Evolutionary conservation across 1,284 basidiomycete genomes (phyloP).

Genomic region (Serendipita sp.): DNA sequence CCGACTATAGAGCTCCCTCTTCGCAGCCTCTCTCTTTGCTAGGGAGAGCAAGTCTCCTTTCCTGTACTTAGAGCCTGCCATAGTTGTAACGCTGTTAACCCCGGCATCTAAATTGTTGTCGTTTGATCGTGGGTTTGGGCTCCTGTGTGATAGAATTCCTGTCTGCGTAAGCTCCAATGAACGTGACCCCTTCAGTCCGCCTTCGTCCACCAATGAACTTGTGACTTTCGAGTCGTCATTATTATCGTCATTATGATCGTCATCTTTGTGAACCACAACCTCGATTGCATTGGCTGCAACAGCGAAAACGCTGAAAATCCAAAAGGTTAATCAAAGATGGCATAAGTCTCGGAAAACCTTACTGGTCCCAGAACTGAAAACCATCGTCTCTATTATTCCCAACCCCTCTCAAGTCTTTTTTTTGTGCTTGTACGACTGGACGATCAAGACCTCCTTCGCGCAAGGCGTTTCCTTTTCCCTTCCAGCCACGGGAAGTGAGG

Average conservation of each 20-base stretch:
- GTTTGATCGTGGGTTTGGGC: slow-evolving; percentile 40
- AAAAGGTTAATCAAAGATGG: slow-evolving; percentile 3
- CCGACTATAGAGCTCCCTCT: slow-evolving; percentile 55
- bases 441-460: slow-evolving; percentile 51
- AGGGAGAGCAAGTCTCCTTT: slow-evolving; percentile 32
- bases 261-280: slow-evolving; percentile 42
- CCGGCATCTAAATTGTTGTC: slow-evolving; percentile 31
- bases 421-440: slow-evolving; percentile 68
- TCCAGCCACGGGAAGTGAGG: slow-evolving; percentile 75
- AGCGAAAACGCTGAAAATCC: slow-evolving; percentile 47
- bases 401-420: slow-evolving; percentile 69
- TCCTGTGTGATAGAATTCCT: slow-evolving; percentile 61
- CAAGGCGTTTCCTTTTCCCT: slow-evolving; percentile 64
- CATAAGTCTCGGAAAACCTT: slow-evolving; percentile 18
- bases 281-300: slow-evolving; percentile 66
- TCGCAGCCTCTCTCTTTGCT: slow-evolving; percentile 67
- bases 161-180: slow-evolving; percentile 24
- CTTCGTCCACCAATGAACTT: slow-evolving; percentile 7
- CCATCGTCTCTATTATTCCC: slow-evolving; percentile 87
- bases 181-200: not conserved
- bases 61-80: slow-evolving; percentile 28
- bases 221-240: slow-evolving; percentile 12
- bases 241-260: slow-evolving; percentile 25
- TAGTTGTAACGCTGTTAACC: slow-evolving; percentile 19
- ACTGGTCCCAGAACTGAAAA: slow-evolving; percentile 96